Base-by-base conservation (phyloP, 1,284 basidiomycete genomes). In the Sanghuangporus baumii region DNA sequence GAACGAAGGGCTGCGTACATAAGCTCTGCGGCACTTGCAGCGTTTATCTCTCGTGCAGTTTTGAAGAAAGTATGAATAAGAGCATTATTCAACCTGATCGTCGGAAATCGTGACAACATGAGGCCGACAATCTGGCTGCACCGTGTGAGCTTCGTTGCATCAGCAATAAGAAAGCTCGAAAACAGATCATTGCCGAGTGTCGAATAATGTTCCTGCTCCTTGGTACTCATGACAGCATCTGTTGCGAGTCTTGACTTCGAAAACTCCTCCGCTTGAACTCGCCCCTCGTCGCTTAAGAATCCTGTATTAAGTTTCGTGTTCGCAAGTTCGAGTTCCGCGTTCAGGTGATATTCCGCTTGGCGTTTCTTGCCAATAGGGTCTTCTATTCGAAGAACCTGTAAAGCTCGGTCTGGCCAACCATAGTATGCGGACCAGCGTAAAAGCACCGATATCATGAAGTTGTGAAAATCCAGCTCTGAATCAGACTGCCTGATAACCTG, bases 361-460 rank as follows among this genome's bases (percentile, higher is more conserved):
- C 26, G 26, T 31, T 31, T 31, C 26, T 36, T 9, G 52, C 26
- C 26, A 31, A 5, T 31, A 31, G 26, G 54, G 46, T 47, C 26
- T 40, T 61, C 43, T 34, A 7, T 41, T 41, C 26, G 34, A 18
- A 18, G 36, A 66, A 37, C 66, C 57, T 36, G 61, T 69, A 41
- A 82, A 0, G 80, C 81, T 43, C 78, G 71, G 37, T 68, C 62
- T 55, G 74, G 70, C 80, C 80, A 84, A 41, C 78, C 73, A 79
- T 81, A 84, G 66, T 79, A 74, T 34, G 82, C 66, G 63, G 80
- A 79, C 6, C 84, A 75, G 46, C 77, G 78, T 14, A 80, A 73
- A 23, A 84, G 66, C 1, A 80, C 75, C 12, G 78, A 74, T 16
- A 74, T 72, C 14, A 85, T 72, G 58, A 85, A 78, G 37, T 76